Conservation (phyloP, 192 early-diverging fungal genomes). For the Rhizoclosmatium sp. region DNA sequence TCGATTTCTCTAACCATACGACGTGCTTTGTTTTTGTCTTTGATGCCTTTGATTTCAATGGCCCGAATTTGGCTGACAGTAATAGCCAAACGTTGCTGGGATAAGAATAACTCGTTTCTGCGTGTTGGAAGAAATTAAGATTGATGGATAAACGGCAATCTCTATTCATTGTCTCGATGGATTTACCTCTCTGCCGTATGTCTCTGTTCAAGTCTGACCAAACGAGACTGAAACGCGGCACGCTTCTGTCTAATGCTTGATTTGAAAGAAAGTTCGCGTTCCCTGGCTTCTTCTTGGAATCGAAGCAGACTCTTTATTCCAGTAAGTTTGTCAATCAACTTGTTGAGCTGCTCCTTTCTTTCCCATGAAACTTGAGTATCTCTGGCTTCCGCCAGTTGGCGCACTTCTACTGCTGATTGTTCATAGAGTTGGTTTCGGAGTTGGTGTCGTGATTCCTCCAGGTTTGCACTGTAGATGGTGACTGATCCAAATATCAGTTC, state of each 20-base stretch:
- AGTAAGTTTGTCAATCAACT: slow-evolving; percentile 35
- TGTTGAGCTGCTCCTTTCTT: slow-evolving; percentile 35
- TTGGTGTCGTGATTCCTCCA: slow-evolving; percentile 37
- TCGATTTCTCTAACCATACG: slow-evolving; percentile 37
- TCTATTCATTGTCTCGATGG: not conserved
- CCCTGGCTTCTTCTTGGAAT: slow-evolving; percentile 39
- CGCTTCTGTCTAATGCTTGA: slow-evolving; percentile 35
- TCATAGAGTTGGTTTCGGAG: slow-evolving; percentile 23
- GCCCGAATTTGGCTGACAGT: slow-evolving; percentile 33
- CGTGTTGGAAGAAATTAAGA: not conserved
- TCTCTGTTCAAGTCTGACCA: slow-evolving; percentile 31
- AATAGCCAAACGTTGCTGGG: slow-evolving; percentile 24
- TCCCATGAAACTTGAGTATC: slow-evolving; percentile 25
- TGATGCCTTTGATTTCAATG: slow-evolving; percentile 35
- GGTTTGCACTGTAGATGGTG: slow-evolving; percentile 36
- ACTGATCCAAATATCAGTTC: not conserved
- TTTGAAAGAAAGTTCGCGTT: slow-evolving; percentile 35
- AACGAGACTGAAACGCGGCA: slow-evolving; percentile 29
- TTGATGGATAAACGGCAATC: not conserved
- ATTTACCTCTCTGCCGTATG: slow-evolving; percentile 34
- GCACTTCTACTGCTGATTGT: slow-evolving; percentile 14
- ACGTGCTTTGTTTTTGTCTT: slow-evolving; percentile 32
- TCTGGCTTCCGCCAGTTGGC: slow-evolving; percentile 30
- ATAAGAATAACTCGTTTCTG: slow-evolving; percentile 27
- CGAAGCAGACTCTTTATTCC: slow-evolving; percentile 29